These are phyloP conservation scores for Phallus indusiatus DNA, from an alignment of 768 basidiomycete genomes.

Conservation along the genomic window DNA sequence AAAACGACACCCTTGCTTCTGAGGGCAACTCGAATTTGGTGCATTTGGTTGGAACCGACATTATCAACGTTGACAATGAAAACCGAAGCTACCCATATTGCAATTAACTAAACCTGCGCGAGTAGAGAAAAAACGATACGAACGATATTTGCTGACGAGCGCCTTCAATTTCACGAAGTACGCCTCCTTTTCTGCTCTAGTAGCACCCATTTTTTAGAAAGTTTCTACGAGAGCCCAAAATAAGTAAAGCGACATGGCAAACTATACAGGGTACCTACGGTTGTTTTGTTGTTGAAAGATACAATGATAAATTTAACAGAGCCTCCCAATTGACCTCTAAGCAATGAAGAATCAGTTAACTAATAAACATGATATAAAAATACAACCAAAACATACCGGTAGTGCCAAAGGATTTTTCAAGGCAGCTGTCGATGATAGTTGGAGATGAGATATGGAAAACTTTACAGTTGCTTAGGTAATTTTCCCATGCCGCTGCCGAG, in stretches of 20 bases:
- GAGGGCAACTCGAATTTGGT: conserved; percentile 91
- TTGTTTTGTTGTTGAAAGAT: conserved; percentile 5
- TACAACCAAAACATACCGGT: conserved; percentile 36
- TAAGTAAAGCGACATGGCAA: background rate
- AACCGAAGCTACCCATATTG: conserved; percentile 67
- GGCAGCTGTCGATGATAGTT: conserved; percentile 35
- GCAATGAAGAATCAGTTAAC: conserved; percentile 9
- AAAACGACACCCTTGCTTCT: conserved; percentile 94
- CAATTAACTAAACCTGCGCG: background rate
- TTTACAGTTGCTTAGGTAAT: conserved; percentile 7
- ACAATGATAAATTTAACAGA: conserved; percentile 23
- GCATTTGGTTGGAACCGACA: conserved; percentile 99
- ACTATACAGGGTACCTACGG: conserved; percentile 9
- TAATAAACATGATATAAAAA: conserved; percentile 4
- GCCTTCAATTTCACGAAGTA: conserved; percentile 95
- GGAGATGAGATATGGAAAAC: background rate
- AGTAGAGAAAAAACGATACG: conserved; percentile 24
- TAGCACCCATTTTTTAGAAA: conserved; percentile 79
- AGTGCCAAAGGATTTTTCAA: conserved; percentile 96
- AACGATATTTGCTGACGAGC: conserved; percentile 83
- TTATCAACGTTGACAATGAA: conserved; percentile 99
- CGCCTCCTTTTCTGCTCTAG: conserved; percentile 78
- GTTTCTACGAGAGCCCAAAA: conserved; percentile 1
- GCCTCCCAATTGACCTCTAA: conserved; percentile 94
- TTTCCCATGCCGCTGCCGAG: background rate